Evolutionary conservation across 495 filamentous ascomycete genomes (phyloP).

Genomic region (Cairneyella variabilis): DNA sequence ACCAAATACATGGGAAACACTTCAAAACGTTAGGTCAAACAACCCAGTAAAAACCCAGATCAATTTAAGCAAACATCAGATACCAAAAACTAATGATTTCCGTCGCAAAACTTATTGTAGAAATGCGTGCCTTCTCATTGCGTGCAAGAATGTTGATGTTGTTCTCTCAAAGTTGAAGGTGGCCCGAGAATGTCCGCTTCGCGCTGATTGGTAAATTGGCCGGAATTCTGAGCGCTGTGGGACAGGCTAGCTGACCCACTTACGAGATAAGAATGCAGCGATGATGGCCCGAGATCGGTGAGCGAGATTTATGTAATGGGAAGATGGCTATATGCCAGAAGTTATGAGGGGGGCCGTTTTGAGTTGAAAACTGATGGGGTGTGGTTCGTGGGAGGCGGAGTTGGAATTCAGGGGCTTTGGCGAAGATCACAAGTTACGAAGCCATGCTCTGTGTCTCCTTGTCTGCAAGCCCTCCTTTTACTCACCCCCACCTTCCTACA

Average conservation of each 20-base stretch:
- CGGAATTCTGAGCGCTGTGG: conserved; percentile 21
- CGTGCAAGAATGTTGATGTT: conserved; percentile 2
- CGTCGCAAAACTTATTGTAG: neutral
- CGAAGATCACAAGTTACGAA: too few relatives aligned
- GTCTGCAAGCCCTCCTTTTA: too few relatives aligned
- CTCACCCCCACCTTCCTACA: too few relatives aligned
- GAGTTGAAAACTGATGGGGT: too few relatives aligned
- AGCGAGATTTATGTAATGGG: too few relatives aligned
- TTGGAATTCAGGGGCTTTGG: too few relatives aligned
- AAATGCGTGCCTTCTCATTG: neutral
- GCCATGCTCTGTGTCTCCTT: too few relatives aligned
- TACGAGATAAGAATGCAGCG: conserved; percentile 14
- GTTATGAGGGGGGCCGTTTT: too few relatives aligned
- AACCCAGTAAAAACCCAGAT: neutral
- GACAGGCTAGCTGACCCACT: neutral
- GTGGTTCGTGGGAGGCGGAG: too few relatives aligned
- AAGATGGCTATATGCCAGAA: too few relatives aligned
- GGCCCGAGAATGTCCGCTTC: conserved; percentile 12
- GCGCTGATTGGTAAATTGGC: conserved; percentile 21
- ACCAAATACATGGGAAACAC: neutral
- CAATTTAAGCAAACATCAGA: neutral
- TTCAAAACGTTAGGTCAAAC: neutral
- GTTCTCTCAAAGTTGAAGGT: neutral
- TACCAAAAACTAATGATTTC: neutral
- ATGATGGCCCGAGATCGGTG: neutral